Percentiles rank a stretch among this genome's conserved stretches.
Conservation (phyloP, 768 basidiomycete genomes). For the Rhodosporidiobolus odoratus region DNA sequence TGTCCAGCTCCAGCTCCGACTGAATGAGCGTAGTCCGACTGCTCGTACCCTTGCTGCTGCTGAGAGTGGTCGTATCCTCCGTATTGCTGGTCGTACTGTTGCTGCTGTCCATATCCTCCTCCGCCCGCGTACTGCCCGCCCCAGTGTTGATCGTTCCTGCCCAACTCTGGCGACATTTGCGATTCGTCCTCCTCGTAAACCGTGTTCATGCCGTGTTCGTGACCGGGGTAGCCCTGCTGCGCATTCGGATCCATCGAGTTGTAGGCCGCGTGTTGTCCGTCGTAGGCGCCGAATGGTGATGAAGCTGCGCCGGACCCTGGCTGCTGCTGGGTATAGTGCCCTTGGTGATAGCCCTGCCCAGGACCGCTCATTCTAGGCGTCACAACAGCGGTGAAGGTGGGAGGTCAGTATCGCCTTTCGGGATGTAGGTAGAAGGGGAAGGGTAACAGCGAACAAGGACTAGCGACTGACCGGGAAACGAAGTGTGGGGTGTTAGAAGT, state of each 20-base stretch:
- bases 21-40: background rate
- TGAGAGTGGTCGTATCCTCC: background rate
- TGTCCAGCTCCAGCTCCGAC: too few relatives aligned
- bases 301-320: background rate
- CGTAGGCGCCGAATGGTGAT: background rate
- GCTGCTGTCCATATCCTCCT: background rate
- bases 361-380: constrained; percentile 22
- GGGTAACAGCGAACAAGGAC: too few relatives aligned
- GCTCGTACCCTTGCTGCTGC: background rate
- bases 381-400: too few relatives aligned
- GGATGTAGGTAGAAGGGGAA: too few relatives aligned
- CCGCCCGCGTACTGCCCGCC: too few relatives aligned
- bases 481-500: too few relatives aligned
- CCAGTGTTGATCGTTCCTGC: constrained; percentile 6
- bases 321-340: background rate
- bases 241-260: too few relatives aligned
- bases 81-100: constrained; percentile 2
- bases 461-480: too few relatives aligned
- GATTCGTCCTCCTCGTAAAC: constrained; percentile 33
- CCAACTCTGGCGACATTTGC: constrained; percentile 21
- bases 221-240: background rate
- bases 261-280: background rate
- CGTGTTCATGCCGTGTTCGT: constrained; percentile 25
- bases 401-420: too few relatives aligned
- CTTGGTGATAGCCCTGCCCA: constrained; percentile 1